Base-by-base conservation (phyloP, 1,139 yeast genomes). In the Kodamaea anthophila region DNA sequence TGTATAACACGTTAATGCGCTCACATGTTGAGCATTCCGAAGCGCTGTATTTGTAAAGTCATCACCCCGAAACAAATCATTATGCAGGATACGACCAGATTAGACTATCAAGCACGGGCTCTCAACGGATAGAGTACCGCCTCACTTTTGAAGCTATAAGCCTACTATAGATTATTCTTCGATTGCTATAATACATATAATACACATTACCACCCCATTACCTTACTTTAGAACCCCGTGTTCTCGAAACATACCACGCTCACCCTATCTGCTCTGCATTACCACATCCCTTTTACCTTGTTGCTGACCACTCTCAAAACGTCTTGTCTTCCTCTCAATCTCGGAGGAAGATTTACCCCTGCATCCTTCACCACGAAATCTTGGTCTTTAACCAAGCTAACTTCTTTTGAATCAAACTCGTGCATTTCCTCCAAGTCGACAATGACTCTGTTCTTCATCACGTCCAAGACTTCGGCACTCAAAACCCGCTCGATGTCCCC, bases 211-310 rank as follows among this genome's bases (percentile, higher is more conserved):
- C n/a, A n/a, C n/a, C n/a, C n/a, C n/a, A n/a, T n/a, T n/a, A n/a
- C n/a, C n/a, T n/a, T n/a, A n/a, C n/a, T n/a, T n/a, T n/a, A n/a
- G n/a, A n/a, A n/a, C n/a, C n/a, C n/a, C n/a, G n/a, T n/a, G n/a
- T n/a, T n/a, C n/a, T n/a, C n/a, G n/a, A n/a, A n/a, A n/a, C n/a
- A n/a, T n/a, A n/a, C n/a, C n/a, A n/a, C n/a, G n/a, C n/a, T n/a
- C n/a, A n/a, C n/a, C n/a, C n/a, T n/a, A n/a, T 22, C 14, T 20
- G 4, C 16, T 24, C 15, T 26, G 19, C 24, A 12, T 32, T 41
- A 63, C 72, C 71, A 65, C 20, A 64, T 43, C 2, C 65, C 65
- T 9, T 54, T 52, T 11, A 54, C 44, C 9, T 59, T 49, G 3
- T 55, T 43, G 18, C 51, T 47, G 16, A 64, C 53, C 3, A 64